Evolutionary conservation across 2,329 filamentous ascomycete genomes (phyloP).

Genomic region (Chrysoporthe cubensis): DNA sequence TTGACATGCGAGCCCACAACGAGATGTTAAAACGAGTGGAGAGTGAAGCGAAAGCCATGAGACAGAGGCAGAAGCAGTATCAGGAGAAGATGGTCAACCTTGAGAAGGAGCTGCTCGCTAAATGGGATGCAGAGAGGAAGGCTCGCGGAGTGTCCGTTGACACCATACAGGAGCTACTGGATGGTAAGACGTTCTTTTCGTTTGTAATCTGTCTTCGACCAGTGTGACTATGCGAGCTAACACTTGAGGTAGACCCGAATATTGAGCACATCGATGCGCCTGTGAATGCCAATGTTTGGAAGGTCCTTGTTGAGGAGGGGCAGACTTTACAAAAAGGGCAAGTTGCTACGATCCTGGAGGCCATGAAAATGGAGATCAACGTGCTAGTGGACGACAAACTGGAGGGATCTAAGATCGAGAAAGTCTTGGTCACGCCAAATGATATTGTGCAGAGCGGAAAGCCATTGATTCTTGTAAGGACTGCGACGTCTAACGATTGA

Average conservation of each 20-base stretch:
- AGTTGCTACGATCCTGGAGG: conserved; percentile 52
- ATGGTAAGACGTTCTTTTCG: conserved; percentile 39
- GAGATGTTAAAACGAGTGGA: conserved; percentile 47
- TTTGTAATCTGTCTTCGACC: background rate
- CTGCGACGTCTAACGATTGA: background rate
- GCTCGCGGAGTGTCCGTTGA: conserved; percentile 49
- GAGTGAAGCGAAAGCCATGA: conserved; percentile 51
- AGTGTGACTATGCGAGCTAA: background rate
- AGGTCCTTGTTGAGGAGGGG: conserved; percentile 49
- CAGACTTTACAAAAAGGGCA: conserved; percentile 47
- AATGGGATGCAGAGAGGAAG: conserved; percentile 32
- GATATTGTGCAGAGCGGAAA: conserved; percentile 29
- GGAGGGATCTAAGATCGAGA: conserved; percentile 20
- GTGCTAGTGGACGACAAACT: conserved; percentile 34
- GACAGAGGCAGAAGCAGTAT: conserved; percentile 48
- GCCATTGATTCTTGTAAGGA: conserved; percentile 24
- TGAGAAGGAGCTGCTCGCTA: conserved; percentile 28
- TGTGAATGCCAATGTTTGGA: conserved; percentile 58
- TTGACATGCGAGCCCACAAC: conserved; percentile 62
- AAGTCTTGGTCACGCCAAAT: conserved; percentile 25
- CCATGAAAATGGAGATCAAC: conserved; percentile 62
- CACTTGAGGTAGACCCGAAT: conserved; percentile 26
- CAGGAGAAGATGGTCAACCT: conserved; percentile 41
- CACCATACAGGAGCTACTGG: conserved; percentile 51
- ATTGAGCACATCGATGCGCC: conserved; percentile 43